These are phyloP conservation scores for Suillus tomentosus DNA, from an alignment of 768 basidiomycete genomes.

Conservation along the genomic window DNA sequence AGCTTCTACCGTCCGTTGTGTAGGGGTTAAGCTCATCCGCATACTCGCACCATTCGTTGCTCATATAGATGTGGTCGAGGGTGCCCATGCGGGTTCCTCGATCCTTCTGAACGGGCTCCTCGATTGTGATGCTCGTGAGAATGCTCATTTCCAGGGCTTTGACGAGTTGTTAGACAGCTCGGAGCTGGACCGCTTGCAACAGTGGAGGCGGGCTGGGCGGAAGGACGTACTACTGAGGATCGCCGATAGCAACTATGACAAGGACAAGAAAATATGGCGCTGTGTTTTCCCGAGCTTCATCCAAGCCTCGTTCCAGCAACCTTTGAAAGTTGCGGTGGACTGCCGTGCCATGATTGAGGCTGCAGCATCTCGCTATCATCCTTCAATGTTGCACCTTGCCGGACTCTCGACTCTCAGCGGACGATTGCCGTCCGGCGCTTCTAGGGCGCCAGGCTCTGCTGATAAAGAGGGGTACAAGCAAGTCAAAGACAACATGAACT, in stretches of 20 bases:
- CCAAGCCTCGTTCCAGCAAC: slow-evolving; percentile 53
- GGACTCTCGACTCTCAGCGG: slow-evolving; percentile 65
- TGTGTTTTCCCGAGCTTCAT: slow-evolving; percentile 70
- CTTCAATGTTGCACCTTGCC: slow-evolving; percentile 70
- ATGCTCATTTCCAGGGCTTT: slow-evolving; percentile 56
- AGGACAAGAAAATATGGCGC: slow-evolving; percentile 75
- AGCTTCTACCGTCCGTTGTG: slow-evolving; percentile 47
- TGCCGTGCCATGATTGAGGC: slow-evolving; percentile 71
- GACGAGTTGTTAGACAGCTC: slow-evolving; percentile 66
- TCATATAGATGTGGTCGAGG: slow-evolving; percentile 41
- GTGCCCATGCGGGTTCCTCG: slow-evolving; percentile 32
- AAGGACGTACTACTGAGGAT: slow-evolving; percentile 64
- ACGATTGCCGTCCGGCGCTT: slow-evolving; percentile 32
- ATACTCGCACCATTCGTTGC: slow-evolving; percentile 52
- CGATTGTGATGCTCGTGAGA: slow-evolving; percentile 48
- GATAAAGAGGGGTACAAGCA: slow-evolving; percentile 57
- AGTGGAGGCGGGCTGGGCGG: slow-evolving; percentile 62
- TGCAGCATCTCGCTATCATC: slow-evolving; percentile 69
- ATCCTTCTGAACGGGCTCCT: slow-evolving; percentile 54
- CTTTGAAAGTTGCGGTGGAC: slow-evolving; percentile 44
- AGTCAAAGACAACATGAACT: slow-evolving; percentile 55
- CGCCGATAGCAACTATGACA: slow-evolving; percentile 67
- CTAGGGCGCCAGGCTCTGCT: slow-evolving; percentile 38
- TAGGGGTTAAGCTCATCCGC: slow-evolving; percentile 67
- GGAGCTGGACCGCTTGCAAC: slow-evolving; percentile 61